Evolutionary conservation across 352 stramenopile species (phyloP).

Genomic region (Plasmopara muralis): DNA sequence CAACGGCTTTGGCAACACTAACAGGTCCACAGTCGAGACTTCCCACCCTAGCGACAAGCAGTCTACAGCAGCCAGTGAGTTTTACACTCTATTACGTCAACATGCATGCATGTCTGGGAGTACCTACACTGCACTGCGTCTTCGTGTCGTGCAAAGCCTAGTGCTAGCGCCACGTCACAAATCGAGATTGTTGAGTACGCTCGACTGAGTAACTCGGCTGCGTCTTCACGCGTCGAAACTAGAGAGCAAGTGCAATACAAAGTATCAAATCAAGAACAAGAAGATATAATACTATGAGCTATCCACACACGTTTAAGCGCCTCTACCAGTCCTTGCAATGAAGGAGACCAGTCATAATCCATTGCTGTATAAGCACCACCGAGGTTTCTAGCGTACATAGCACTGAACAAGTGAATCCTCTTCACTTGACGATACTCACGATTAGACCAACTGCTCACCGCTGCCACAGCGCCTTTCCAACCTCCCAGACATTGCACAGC

Average conservation of each 20-base stretch:
- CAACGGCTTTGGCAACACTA: slow-evolving; percentile 46
- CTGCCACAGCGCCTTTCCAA: slow-evolving; percentile 62
- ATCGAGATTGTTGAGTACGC: slow-evolving; percentile 60
- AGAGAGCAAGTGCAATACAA: slow-evolving; percentile 1
- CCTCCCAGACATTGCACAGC: slow-evolving; percentile 44
- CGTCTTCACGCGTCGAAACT: slow-evolving; percentile 49
- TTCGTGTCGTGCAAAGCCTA: slow-evolving; percentile 46
- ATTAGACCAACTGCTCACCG: slow-evolving; percentile 21
- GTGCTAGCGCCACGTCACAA: slow-evolving; percentile 30
- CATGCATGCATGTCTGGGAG: too few species aligned
- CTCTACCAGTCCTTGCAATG: slow-evolving; percentile 34
- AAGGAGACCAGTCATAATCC: slow-evolving; percentile 40
- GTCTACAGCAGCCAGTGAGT: slow-evolving; percentile 24
- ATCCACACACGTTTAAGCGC: slow-evolving; percentile 36
- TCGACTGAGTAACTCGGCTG: slow-evolving; percentile 45
- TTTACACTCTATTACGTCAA: not conserved
- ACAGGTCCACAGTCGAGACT: slow-evolving; percentile 24
- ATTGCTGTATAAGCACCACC: slow-evolving; percentile 45
- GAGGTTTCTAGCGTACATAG: slow-evolving; percentile 31
- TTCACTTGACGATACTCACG: not conserved
- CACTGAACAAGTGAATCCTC: slow-evolving; percentile 2
- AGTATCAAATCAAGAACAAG: not conserved
- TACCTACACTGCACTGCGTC: slow-evolving; percentile 41
- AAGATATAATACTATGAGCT: not conserved
- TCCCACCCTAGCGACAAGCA: slow-evolving; percentile 45